phyloP scores from a whole-genome alignment of 73 alveolate species.

The Durusdinium trenchii region DNA sequence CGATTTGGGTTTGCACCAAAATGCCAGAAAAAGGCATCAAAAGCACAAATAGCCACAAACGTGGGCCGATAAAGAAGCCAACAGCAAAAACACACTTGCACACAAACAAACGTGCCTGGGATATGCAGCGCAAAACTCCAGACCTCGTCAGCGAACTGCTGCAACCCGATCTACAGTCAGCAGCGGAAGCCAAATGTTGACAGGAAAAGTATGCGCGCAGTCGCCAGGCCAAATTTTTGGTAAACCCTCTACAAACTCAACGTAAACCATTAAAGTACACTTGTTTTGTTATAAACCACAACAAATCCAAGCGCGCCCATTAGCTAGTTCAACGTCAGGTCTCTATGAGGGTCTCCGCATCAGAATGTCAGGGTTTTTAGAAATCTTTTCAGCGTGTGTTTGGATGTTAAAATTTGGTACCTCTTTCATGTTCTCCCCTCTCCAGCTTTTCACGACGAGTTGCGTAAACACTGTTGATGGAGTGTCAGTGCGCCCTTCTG shows the following conservation, averaged over 20 bases:
- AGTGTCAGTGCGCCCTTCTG: not conserved
- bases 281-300: no score
- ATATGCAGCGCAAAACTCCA: constrained; percentile 28
- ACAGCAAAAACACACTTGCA: not conserved
- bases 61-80: not conserved
- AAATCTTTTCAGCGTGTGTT: not conserved
- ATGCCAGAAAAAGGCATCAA: no score
- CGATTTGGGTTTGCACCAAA: no score
- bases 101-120: not conserved
- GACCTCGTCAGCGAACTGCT: no score
- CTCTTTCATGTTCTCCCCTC: not conserved
- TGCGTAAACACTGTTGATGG: not conserved
- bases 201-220: no score
- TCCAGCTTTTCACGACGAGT: not conserved
- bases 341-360: not conserved
- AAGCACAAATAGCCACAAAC: not conserved
- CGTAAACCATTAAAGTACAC: no score
- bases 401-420: not conserved
- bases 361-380: not conserved
- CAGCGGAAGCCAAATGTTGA: no score
- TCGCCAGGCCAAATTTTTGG: no score
- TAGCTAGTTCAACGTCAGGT: no score
- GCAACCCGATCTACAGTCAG: no score
- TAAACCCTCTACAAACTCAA: no score
- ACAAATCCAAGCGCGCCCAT: no score